Base-by-base conservation (phyloP, 164 flowering plant genomes). In the Annona squamosa region DNA sequence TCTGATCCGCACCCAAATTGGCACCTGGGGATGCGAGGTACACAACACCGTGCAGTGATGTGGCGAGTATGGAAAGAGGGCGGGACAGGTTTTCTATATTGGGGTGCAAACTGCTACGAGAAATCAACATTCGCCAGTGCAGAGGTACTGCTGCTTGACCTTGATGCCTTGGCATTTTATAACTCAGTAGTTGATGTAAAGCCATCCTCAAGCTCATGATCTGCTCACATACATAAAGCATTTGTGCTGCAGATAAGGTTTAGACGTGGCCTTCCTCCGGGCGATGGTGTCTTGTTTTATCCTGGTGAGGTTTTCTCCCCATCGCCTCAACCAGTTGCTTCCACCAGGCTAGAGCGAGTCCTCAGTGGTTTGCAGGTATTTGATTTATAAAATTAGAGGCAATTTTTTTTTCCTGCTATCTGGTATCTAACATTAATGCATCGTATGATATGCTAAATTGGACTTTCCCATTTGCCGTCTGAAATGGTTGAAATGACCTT, bases 61-160 rank as follows among this genome's bases (percentile, higher is more conserved):
- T 95, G 99, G 99, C 93, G 97, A 71, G 94, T 93, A 3, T 95
- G 99, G 98, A 95, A 91, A 81, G 98, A 95, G 82, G 98, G 98
- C 45, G 96, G 93, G 44, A 93, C 93, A 12, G 98, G 97, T 1
- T 95, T 95, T 72, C 79, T 95, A 1, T 93, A 93, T 72, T 95
- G 98, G 99, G 98, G 99, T 74, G 95, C 98, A 70, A 95, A 93
- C 82, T 95, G 99, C 85, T 95, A 95, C 70, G 98, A 95, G 82
- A 94, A 90, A 82, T 97, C 99, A 59, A 85, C 90, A 2, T 86
- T 87, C 77, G 87, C 98, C 41, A 89, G 98, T 83, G 99, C 94
- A 63, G 99, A 94, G 97, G 99, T 90, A 76, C 44, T 71, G 10
- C 44, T 69, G 10, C 75, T 19, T 76, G 75, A 6, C 71, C 42